Percentiles rank a stretch among this genome's conserved stretches.
phyloP scores from a whole-genome alignment of 192 early-diverging fungal genomes.

The Cetraspora pellucida region DNA sequence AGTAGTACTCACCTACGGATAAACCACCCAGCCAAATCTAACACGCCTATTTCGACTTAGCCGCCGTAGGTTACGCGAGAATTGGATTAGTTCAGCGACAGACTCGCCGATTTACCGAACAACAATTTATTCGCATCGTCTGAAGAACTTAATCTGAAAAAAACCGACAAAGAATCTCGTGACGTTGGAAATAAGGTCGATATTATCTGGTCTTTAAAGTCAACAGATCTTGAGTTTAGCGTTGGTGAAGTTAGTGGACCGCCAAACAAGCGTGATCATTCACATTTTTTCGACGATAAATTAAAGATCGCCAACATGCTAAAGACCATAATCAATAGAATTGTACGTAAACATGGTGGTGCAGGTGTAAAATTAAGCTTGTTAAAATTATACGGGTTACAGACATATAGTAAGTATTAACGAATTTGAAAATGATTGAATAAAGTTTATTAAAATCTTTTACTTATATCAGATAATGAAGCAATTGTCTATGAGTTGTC shows the following conservation, averaged over 20 bases:
- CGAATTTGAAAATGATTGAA: constrained; percentile 28
- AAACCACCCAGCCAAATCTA: too few relatives aligned
- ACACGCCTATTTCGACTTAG: too few relatives aligned
- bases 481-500: constrained; percentile 20
- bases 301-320: constrained; percentile 22
- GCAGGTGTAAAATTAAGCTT: constrained; percentile 9
- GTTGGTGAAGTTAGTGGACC: constrained; percentile 26
- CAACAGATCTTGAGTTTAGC: constrained; percentile 19
- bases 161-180: constrained; percentile 18
- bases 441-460: not conserved
- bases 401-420: constrained; percentile 29
- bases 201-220: constrained; percentile 15
- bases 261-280: constrained; percentile 11
- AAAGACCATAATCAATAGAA: constrained; percentile 24
- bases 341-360: constrained; percentile 12
- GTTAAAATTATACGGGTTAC: constrained; percentile 25
- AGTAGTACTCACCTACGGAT: too few relatives aligned
- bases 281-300: constrained; percentile 24
- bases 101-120: too few relatives aligned
- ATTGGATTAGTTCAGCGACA: too few relatives aligned
- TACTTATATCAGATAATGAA: constrained; percentile 25
- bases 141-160: constrained; percentile 12
- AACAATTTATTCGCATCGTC: constrained; percentile 20
- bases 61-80: too few relatives aligned
- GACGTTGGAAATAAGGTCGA: constrained; percentile 5